phyloP scores from a whole-genome alignment of 768 basidiomycete species.

The Phallus indusiatus region DNA sequence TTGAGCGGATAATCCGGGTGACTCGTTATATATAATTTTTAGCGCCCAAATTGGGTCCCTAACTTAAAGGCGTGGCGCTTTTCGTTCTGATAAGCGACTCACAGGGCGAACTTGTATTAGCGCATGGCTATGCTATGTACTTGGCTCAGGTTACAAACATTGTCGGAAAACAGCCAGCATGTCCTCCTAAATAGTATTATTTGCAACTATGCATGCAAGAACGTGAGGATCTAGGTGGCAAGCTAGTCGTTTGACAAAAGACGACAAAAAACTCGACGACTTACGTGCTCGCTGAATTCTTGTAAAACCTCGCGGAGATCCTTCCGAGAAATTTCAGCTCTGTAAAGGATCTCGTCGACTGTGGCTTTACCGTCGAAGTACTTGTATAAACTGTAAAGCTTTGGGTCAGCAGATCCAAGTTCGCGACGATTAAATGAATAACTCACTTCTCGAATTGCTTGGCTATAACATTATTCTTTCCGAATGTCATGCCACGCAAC shows the following conservation, averaged over 20 bases:
- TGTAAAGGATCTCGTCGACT: conserved; percentile 88
- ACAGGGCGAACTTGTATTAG: too few species aligned
- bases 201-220: background rate
- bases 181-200: background rate
- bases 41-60: too few species aligned
- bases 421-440: background rate
- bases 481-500: conserved; percentile 86
- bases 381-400: conserved; percentile 60
- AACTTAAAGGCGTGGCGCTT: too few species aligned
- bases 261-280: conserved; percentile 17
- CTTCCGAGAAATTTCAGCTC: conserved; percentile 75
- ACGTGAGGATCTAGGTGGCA: background rate
- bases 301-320: conserved; percentile 77
- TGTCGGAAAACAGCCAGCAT: too few species aligned
- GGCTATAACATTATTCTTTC: conserved; percentile 59
- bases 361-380: conserved; percentile 91
- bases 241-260: background rate
- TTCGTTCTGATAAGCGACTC: too few species aligned
- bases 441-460: conserved; percentile 72
- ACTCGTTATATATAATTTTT: too few species aligned
- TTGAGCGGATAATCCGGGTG: too few species aligned
- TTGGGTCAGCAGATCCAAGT: background rate
- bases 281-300: conserved; percentile 82
- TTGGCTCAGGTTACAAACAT: too few species aligned
- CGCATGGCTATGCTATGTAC: too few species aligned